Evolutionary conservation across 139 green algal species (phyloP), one percentile per base, ranked within the genome.

Genomic region (Closterium sp.): DNA sequence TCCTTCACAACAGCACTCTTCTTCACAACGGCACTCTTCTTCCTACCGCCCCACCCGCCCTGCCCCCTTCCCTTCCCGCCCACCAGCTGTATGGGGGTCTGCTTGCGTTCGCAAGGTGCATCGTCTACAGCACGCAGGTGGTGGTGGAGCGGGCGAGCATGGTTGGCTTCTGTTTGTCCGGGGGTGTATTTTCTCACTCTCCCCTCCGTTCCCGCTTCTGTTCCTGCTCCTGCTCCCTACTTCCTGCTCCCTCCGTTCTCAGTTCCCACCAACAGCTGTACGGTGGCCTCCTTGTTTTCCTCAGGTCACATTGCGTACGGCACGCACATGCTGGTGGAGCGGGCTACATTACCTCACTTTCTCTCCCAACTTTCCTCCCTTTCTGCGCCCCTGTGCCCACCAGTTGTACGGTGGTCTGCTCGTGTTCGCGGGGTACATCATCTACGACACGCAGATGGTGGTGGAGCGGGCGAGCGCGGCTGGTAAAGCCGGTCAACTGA

Each of bases 381-480:
- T 28, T 66, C 38, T 66, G 38, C 38, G 9, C 4, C 38, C 2
- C 38, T 31, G 33, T 93, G 12, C 28, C 84, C 3, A 35, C 32
- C 86, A 94, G 89, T 33, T 94, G 83, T 94, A 95, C 34, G 31
- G 88, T 2, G 92, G 83, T 25, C 92, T 94, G 12, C 86, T 94
- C 25, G 86, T 95, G 21, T 95, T 94, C 35, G 88, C 25, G 0
- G 91, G 92, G 6, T 94, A 95, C 84, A 55, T 94, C 23, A 32
- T 94, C 4, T 94, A 85, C 30, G 92, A 94, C 91, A 94, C 92
- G 21, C 92, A 94, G 84, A 30, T 94, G 36, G 94, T 94, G 16
- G 34, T 94, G 25, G 91, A 94, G 91, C 86, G 34, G 0, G 92
- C 92, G 3, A 28, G 43, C 23, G 43, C 8, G 10, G 0, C 43